Evolutionary conservation across 2,329 filamentous ascomycete genomes (phyloP), one percentile per base, ranked within the genome.

Genomic region (Trichoderma afroharzianum): DNA sequence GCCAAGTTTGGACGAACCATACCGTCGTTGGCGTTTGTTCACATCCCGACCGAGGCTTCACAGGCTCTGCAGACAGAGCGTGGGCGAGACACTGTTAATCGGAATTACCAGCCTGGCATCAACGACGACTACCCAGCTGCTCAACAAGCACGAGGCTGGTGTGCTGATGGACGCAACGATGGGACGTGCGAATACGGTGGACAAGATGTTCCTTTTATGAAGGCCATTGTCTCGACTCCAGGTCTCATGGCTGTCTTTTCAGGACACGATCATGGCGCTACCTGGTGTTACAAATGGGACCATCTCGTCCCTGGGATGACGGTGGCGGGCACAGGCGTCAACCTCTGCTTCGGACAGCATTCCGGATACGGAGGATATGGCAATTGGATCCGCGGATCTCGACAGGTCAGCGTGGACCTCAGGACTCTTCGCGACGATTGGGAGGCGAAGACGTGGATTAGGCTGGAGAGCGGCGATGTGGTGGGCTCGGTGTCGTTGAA

Each of bases 361-460:
- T 86, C 88, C 0, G 91, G 91, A 0, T 93, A 93, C 70, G 91
- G 91, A 0, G 91, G 91, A 0, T 93, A 93, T 74, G 89, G 90
- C 0, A 83, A 83, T 59, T 92, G 88, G 87, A 85, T 86, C 11
- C 86, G 91, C 0, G 91, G 91, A 1, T 84, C 85, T 5, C 82
- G 89, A 1, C 87, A 91, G 74, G 80, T 92, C 14, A 74, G 83
- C 2, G 74, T 91, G 1, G 80, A 83, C 2, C 81, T 86, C 53
- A 77, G 81, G 1, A 78, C 78, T 26, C 76, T 88, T 18, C 50
- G 71, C 39, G 14, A 36, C 1, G 75, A 76, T 6, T 74, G 80
- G 24, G 83, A 83, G 47, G 79, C 88, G 0, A 83, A 89, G 39
- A 91, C 88, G 0, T 92, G 88, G 85, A 87, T 91, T 47, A 83